Evolutionary conservation across 2,329 filamentous ascomycete species (phyloP), one percentile per base, ranked within the genome.

Genomic region (Pseudogymnoascus sp.): DNA sequence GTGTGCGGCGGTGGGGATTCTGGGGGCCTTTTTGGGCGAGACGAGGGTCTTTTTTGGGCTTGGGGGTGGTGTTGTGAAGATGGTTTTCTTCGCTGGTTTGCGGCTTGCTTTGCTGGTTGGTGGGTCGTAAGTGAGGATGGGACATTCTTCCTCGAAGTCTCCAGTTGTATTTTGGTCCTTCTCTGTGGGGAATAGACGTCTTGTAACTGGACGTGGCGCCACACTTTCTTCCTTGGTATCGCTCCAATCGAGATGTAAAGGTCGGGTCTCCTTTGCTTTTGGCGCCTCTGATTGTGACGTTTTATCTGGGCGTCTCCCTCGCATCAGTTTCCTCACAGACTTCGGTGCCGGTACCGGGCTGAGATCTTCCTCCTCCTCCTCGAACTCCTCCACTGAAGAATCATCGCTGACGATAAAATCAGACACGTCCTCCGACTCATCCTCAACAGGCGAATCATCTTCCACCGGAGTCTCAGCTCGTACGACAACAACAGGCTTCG

Each of bases 1-100:
- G 63, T 85, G 79, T 2, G 82, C 81, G 1, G 82, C 82, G 37
- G 76, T 75, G 1, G 84, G 84, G 42, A 86, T 83, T 0, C 74
- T 74, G 2, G 37, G 71, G 62, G 18, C 31, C 44, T 62, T 62
- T 59, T 44, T 59, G 21, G 61, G 61, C 1, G 62, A 42, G 2
- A 11, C 31, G 12, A 67, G 38, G 42, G 59, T 62, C 56, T 73
- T 74, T 18, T 66, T 70, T 2, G 72, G 72, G 2, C 61, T 50
- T 50, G 44, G 23, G 10, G 44, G 44, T 3, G 44, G 44, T 28
- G 44, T 50, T 16, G 44, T 50, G 44, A 50, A 16, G 44, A 3
- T n/a, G 1, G 12, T 28, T 28, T 28, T n/a, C 44, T 50, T 50
- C 16, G 44, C 44, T 6, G 44, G 44, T 50, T 28, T 50, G 44